These are phyloP conservation scores for Yamadazyma blattariae DNA, from an alignment of 1,139 yeast genomes.

Conservation along the genomic window DNA sequence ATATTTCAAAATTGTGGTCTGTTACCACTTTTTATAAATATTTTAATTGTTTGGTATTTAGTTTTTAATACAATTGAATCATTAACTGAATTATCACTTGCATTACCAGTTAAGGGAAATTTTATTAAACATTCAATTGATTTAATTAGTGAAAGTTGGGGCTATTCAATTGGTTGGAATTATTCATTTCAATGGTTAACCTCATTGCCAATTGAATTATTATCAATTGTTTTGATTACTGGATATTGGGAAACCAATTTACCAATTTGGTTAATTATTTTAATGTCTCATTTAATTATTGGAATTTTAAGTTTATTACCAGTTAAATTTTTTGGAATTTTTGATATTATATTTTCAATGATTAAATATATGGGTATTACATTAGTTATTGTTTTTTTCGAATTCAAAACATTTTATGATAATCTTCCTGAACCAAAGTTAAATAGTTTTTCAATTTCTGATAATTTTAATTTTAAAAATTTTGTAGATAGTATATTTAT, in stretches of 20 bases:
- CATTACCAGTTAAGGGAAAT: conserved; percentile 2
- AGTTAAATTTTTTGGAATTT: conserved; percentile 3
- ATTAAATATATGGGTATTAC: conserved; percentile 1
- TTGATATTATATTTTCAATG: conserved; percentile 3
- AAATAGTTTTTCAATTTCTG: too few relatives aligned
- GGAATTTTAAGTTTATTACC: conserved; percentile 1
- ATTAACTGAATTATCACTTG: conserved; percentile 3
- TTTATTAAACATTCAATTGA: conserved; percentile 4
- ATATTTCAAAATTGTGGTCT: conserved; percentile 1
- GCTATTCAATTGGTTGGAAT: conserved; percentile 6
- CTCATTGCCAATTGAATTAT: conserved; percentile 4
- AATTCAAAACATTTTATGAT: too few relatives aligned
- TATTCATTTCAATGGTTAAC: conserved; percentile 5
- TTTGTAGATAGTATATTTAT: not conserved
- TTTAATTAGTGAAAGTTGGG: conserved; percentile 4
- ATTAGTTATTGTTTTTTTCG: not conserved
- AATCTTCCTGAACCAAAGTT: too few relatives aligned
- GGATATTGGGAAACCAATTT: conserved; percentile 2
- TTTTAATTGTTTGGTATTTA: not conserved
- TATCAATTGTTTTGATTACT: conserved; percentile 1
- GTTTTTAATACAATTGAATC: conserved; percentile 2
- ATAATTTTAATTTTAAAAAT: too few relatives aligned
- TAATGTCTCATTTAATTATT: not conserved
- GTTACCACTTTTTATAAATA: conserved; percentile 1
- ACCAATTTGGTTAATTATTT: not conserved